Evolutionary conservation across 2,329 filamentous ascomycete genomes (phyloP).

Genomic region (Epichloe hybrida): DNA sequence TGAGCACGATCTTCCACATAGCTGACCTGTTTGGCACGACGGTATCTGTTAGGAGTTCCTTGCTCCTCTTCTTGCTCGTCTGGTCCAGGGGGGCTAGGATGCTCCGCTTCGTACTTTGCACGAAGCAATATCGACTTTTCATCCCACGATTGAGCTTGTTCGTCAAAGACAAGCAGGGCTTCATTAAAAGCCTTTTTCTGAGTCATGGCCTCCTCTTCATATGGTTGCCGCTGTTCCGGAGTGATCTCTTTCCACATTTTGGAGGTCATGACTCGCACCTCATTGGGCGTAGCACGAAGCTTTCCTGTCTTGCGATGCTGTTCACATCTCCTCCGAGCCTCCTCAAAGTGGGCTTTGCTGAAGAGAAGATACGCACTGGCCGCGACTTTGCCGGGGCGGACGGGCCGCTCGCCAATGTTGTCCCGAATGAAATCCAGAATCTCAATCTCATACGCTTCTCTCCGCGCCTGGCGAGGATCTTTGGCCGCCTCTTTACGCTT

Average conservation of each 20-base stretch:
- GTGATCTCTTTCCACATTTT: constrained; percentile 79
- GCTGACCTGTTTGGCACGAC: constrained; percentile 24
- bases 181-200: constrained; percentile 54
- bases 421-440: constrained; percentile 37
- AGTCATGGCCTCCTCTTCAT: constrained; percentile 56
- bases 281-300: constrained; percentile 56
- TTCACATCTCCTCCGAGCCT: constrained; percentile 45
- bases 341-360: constrained; percentile 65
- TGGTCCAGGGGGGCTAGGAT: constrained; percentile 25
- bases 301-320: constrained; percentile 49
- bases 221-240: constrained; percentile 60
- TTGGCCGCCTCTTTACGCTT: constrained; percentile 42
- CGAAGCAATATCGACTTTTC: constrained; percentile 43
- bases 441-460: constrained; percentile 43
- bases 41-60: constrained; percentile 17
- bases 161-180: constrained; percentile 45
- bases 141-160: constrained; percentile 59
- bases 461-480: constrained; percentile 36
- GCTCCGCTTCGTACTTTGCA: constrained; percentile 36
- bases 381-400: constrained; percentile 57
- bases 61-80: constrained; percentile 12
- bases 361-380: constrained; percentile 84
- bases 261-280: constrained; percentile 74
- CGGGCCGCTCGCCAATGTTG: constrained; percentile 60
- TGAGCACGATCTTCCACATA: constrained; percentile 21